Evolutionary conservation across 768 basidiomycete genomes (phyloP).

Genomic region (Naganishia randhawae): DNA sequence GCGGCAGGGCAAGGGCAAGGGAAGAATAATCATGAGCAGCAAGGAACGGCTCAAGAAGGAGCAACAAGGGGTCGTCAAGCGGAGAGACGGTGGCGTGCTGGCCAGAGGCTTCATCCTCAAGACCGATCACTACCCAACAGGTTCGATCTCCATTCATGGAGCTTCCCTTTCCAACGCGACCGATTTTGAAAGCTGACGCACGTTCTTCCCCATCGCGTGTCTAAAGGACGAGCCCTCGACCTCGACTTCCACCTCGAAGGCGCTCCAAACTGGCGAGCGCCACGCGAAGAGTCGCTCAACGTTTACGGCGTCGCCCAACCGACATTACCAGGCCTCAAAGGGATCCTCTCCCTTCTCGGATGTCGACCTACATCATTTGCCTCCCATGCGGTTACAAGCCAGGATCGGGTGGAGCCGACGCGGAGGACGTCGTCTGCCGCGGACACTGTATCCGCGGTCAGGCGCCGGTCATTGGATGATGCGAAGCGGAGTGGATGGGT

Average conservation of each 20-base stretch:
- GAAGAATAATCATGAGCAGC: slow-evolving; percentile 2
- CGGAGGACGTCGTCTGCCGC: neutral
- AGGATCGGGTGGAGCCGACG: neutral
- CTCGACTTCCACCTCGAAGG: slow-evolving; percentile 88
- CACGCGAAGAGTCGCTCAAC: slow-evolving; percentile 71
- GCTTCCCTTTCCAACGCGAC: slow-evolving; percentile 1
- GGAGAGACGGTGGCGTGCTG: slow-evolving; percentile 44
- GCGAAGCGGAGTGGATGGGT: slow-evolving; percentile 10
- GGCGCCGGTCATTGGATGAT: slow-evolving; percentile 5
- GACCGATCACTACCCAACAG: slow-evolving; percentile 56
- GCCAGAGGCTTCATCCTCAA: slow-evolving; percentile 72
- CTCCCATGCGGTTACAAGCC: neutral
- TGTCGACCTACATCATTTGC: slow-evolving; percentile 37
- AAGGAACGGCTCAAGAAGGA: slow-evolving; percentile 38
- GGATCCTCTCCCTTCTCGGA: slow-evolving; percentile 74
- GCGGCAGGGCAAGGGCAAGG: neutral
- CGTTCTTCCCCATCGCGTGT: slow-evolving; percentile 22
- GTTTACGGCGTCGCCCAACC: slow-evolving; percentile 96
- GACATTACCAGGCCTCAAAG: slow-evolving; percentile 81
- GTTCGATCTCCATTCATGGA: slow-evolving; percentile 23
- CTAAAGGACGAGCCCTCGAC: slow-evolving; percentile 75
- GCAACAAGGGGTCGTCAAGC: slow-evolving; percentile 48
- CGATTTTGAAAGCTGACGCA: neutral
- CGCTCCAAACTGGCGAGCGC: slow-evolving; percentile 89
- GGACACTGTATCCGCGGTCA: neutral